Base-by-base conservation (phyloP, 2,329 filamentous ascomycete species). In the Cladorrhinum sp. region DNA sequence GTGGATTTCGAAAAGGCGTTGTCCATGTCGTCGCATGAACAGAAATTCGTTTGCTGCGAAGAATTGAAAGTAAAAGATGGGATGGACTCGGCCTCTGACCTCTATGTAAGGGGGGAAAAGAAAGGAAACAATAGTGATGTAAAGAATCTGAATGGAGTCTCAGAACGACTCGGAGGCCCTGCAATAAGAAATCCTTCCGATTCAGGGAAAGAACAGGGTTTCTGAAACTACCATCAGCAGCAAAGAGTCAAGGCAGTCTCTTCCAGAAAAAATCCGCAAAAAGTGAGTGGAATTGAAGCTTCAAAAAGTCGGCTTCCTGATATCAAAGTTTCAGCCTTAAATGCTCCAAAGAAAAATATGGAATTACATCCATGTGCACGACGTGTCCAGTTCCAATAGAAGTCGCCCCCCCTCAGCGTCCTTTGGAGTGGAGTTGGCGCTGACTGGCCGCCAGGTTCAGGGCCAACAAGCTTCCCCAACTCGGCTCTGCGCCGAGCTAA, bases 1-100 rank as follows among this genome's bases (percentile, higher is more conserved):
- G 79, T 80, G 66, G 84, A 76, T 70, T 79, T 80, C 66, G 83
- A 78, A 70, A 84, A 89, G 66, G 86, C 86, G 77, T 79, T 82
- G 67, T 88, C 84, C 86, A 89, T 89, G 62, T 61, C 67, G 49
- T 58, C 59, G 46, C 59, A 55, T 54, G 57, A 52, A 58, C 55
- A 58, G 57, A 62, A 63, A 28, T 54, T 54, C 58, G 59, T 49
- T 67, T 48, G 49, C 54, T 55, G 36, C 23, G 50, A 53, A 46
- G 46, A 60, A 58, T 28, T 3, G 18, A 42, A 57, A 52, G 23
- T 21, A 20, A 50, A 46, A 46, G 18, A n/a, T 42, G 50, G 21
- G 46, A 26, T 24, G 33, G 50, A 57, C 59, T 56, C 55, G 53
- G n/a, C n/a, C n/a, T n/a, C n/a, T n/a, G n/a, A n/a, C n/a, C n/a